Evolutionary conservation across 768 basidiomycete genomes (phyloP).

Genomic region (Mycena chlorophos): DNA sequence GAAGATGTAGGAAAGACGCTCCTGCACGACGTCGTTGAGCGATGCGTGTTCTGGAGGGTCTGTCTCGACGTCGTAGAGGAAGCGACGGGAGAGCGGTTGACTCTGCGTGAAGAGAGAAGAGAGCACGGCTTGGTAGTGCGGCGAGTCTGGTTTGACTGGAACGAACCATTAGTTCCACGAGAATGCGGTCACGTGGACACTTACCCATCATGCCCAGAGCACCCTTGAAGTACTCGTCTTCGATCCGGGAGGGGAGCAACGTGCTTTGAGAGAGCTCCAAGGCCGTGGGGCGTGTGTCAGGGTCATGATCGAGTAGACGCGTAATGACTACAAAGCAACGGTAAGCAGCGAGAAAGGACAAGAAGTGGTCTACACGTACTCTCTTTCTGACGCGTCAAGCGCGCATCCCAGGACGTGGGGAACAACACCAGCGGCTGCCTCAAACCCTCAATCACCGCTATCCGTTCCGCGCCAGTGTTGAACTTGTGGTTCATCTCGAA

Average conservation of each 20-base stretch:
- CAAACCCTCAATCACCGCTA: slow-evolving; percentile 77
- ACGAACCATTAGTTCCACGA: background rate
- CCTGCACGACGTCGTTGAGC: slow-evolving; percentile 73
- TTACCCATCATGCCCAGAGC: slow-evolving; percentile 74
- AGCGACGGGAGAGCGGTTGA: slow-evolving; percentile 60
- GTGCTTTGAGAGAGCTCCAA: slow-evolving; percentile 80
- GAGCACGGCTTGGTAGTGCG: slow-evolving; percentile 77
- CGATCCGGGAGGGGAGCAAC: slow-evolving; percentile 71
- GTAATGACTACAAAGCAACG: slow-evolving; percentile 60
- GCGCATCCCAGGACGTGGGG: slow-evolving; percentile 70
- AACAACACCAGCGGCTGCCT: slow-evolving; percentile 74
- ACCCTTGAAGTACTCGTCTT: slow-evolving; percentile 85
- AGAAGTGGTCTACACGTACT: slow-evolving; percentile 45
- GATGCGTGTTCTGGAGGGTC: slow-evolving; percentile 70
- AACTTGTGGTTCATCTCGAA: slow-evolving; percentile 95
- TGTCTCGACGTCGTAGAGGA: slow-evolving; percentile 72
- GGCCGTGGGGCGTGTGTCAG: slow-evolving; percentile 74
- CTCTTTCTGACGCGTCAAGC: slow-evolving; percentile 61
- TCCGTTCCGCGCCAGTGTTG: slow-evolving; percentile 79
- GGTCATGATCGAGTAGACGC: slow-evolving; percentile 80
- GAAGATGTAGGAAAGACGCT: slow-evolving; percentile 75
- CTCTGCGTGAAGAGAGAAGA: slow-evolving; percentile 77
- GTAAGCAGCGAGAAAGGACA: background rate
- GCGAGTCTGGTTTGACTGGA: slow-evolving; percentile 75
- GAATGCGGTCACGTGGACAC: background rate